Conservation (phyloP, 1,139 yeast species). For the Pneumocystis carinii region DNA sequence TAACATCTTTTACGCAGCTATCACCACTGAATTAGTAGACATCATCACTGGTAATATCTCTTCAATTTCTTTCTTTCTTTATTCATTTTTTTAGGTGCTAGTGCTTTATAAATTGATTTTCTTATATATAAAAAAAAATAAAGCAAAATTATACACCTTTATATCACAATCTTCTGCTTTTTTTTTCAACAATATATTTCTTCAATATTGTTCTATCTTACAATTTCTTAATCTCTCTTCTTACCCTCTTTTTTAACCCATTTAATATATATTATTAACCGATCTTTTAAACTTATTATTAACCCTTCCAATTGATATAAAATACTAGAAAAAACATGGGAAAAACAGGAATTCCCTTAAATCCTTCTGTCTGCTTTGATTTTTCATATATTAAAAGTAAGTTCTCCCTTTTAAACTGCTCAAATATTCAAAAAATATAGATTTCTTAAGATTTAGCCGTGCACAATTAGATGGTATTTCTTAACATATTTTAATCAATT, state of each 20-base stretch:
- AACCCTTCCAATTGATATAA: too few species aligned
- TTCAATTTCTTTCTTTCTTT: neutral
- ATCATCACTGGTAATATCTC: conserved; percentile 68
- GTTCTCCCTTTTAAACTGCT: neutral
- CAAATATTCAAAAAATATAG: neutral
- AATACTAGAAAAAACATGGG: neutral
- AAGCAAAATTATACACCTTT: too few species aligned
- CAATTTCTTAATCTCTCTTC: too few species aligned
- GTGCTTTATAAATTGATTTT: neutral
- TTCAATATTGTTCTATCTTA: too few species aligned
- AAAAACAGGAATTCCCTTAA: neutral
- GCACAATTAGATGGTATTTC: neutral
- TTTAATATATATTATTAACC: too few species aligned
- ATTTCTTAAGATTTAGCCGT: neutral
- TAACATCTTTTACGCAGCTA: conserved; percentile 80
- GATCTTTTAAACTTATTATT: too few species aligned
- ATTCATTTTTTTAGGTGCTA: neutral
- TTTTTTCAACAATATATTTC: too few species aligned
- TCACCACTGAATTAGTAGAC: conserved; percentile 98
- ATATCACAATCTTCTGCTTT: too few species aligned
- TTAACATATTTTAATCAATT: neutral
- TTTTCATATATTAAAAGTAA: neutral
- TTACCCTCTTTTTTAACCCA: too few species aligned
- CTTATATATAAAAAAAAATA: too few species aligned
- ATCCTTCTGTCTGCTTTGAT: neutral